A percentile compares a stretch with the other conserved stretches of the same genome.
Conservation (phyloP, 331 rosid genomes). For the Ulmus americana region DNA sequence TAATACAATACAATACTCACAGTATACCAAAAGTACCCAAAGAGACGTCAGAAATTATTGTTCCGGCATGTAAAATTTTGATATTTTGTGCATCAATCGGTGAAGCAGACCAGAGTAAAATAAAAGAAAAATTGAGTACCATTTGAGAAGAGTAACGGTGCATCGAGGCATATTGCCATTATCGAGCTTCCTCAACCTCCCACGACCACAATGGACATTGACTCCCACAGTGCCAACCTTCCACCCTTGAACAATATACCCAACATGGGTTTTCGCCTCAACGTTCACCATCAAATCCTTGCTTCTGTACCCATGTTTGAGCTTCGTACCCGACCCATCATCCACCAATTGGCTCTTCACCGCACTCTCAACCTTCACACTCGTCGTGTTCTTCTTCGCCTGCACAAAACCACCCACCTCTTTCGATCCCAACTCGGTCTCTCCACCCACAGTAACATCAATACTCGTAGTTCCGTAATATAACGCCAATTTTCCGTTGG, state of each 20-base stretch:
- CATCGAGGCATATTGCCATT: slow-evolving; percentile 52
- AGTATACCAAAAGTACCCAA: too few species aligned
- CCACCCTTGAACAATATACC: slow-evolving; percentile 29
- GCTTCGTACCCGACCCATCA: slow-evolving; percentile 29
- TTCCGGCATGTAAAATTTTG: too few species aligned
- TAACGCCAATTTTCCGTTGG: slow-evolving; percentile 39
- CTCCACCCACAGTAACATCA: slow-evolving; percentile 15
- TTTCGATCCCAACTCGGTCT: slow-evolving; percentile 37
- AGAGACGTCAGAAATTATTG: too few species aligned
- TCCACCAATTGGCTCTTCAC: slow-evolving; percentile 30
- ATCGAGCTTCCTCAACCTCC: slow-evolving; percentile 41
- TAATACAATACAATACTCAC: too few species aligned
- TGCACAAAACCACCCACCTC: slow-evolving; percentile 31
- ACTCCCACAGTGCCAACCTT: slow-evolving; percentile 32
- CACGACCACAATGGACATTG: slow-evolving; percentile 41
- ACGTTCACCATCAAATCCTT: slow-evolving; percentile 41
- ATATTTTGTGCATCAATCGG: too few species aligned
- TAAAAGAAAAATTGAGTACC: slow-evolving; percentile 30
- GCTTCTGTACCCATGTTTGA: slow-evolving; percentile 20
- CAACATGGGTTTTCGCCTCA: slow-evolving; percentile 32
- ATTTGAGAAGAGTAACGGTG: slow-evolving; percentile 40
- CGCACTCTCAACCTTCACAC: slow-evolving; percentile 34
- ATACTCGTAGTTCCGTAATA: slow-evolving; percentile 24
- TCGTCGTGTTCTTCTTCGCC: slow-evolving; percentile 21
- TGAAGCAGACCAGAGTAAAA: neutral